Base-by-base conservation (phyloP, 2,329 filamentous ascomycete genomes). In the Beauveria scarabaeidicola region DNA sequence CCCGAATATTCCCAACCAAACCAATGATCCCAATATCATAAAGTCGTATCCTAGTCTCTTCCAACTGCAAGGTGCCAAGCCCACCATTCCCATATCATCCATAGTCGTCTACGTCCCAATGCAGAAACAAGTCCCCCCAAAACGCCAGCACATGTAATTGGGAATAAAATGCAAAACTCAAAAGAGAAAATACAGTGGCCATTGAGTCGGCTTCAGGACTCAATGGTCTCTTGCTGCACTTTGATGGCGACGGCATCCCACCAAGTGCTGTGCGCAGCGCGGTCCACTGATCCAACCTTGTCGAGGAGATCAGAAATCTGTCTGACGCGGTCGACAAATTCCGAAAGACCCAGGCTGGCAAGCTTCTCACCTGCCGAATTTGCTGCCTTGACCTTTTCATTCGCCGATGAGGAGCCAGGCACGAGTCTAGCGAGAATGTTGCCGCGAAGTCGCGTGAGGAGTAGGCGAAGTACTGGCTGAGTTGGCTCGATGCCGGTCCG, bases 321-420 rank as follows among this genome's bases (percentile, higher is more conserved):
- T 36, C 86, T 78, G 15, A 91, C 84, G 62, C 81, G 82, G 29
- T 83, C 81, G 17, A 88, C 85, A 69, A 91, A 91, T 71, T 92
- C 89, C 0, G 85, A 85, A 60, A 92, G 73, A 0, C 89, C 89
- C 19, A 88, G 78, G 2, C 81, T 80, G 0, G 87, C 86, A 8
- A 92, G 78, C 61, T 82, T 85, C 70, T 91, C 88, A 11, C 82
- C 83, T 0, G 87, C 87, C 0, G 80, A 84, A 65, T 82, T 88
- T 0, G 86, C 85, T 13, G 84, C 86, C 66, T 84, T 83, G 60
- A 89, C 84, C 66, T 88, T 85, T 68, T 91, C 89, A 54, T 81
- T 86, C 5, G 85, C 83, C 56, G 85, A 88, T 3, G 85, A 83
- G 53, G 85, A 88, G 25, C 78, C 81, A 5, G 88, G 85, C 46